Evolutionary conservation across 75 land plant species (phyloP).

Genomic region (Sequoia sempervirens): DNA sequence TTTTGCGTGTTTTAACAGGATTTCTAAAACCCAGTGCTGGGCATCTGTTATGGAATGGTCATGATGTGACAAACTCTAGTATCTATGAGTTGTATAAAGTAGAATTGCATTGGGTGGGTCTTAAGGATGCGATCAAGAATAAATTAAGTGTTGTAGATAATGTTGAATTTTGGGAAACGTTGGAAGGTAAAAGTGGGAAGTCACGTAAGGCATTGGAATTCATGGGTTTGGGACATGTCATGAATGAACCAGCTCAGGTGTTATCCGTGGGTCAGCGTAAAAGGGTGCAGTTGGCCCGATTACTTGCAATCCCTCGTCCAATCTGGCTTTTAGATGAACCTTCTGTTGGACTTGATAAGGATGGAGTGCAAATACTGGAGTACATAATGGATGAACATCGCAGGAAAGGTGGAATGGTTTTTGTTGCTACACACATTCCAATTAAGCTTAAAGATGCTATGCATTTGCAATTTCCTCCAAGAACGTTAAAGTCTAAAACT

Average conservation of each 20-base stretch:
- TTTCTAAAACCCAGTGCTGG: slow-evolving; percentile 69
- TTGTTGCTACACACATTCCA: slow-evolving; percentile 74
- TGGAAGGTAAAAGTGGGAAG: slow-evolving; percentile 62
- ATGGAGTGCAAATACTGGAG: slow-evolving; percentile 42
- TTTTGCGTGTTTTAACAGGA: slow-evolving; percentile 66
- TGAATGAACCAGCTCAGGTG: slow-evolving; percentile 50
- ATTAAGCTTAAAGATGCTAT: slow-evolving; percentile 58
- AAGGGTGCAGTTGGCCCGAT: slow-evolving; percentile 65
- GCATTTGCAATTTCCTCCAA: slow-evolving; percentile 40
- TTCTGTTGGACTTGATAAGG: slow-evolving; percentile 57
- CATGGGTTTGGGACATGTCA: slow-evolving; percentile 63
- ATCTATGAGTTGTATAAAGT: slow-evolving; percentile 59
- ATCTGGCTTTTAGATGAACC: slow-evolving; percentile 72
- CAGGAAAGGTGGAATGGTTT: slow-evolving; percentile 64
- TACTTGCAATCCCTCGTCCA: slow-evolving; percentile 72
- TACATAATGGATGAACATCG: slow-evolving; percentile 52
- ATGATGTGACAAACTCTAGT: slow-evolving; percentile 59
- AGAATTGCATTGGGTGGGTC: slow-evolving; percentile 61
- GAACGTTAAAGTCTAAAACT: slow-evolving; percentile 28
- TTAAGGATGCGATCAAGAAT: slow-evolving; percentile 70
- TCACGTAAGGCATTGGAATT: slow-evolving; percentile 48
- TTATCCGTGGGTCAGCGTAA: slow-evolving; percentile 79
- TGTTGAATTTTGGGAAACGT: slow-evolving; percentile 58
- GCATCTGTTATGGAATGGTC: slow-evolving; percentile 73
- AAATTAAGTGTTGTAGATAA: slow-evolving; percentile 51